Conservation (phyloP, 1,284 basidiomycete genomes). For the Sporisorium iseilematis-ciliati region DNA sequence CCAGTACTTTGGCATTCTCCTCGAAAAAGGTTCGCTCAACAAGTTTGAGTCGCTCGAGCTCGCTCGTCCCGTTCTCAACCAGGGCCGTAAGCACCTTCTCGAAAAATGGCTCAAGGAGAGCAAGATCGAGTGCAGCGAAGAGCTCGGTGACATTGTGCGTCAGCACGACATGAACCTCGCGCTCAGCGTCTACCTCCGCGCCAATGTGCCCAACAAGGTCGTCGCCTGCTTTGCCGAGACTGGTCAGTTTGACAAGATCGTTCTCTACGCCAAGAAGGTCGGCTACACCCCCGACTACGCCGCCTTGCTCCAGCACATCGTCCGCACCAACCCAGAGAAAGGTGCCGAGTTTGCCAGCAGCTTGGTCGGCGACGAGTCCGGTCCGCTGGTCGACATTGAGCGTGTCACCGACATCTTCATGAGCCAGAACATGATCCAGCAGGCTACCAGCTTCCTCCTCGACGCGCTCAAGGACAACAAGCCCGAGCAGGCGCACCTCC, state of each 20-base stretch:
- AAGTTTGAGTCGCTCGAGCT: conserved; percentile 96
- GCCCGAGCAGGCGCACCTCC: conserved; percentile 94
- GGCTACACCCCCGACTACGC: conserved; percentile 94
- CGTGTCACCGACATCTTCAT: conserved; percentile 87
- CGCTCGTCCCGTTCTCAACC: conserved; percentile 93
- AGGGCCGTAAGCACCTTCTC: conserved; percentile 95
- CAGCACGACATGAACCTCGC: conserved; percentile 97
- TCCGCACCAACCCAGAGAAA: conserved; percentile 96
- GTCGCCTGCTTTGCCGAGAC: conserved; percentile 97
- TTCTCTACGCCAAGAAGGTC: conserved; percentile 98
- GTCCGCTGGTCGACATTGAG: conserved; percentile 93
- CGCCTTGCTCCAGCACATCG: conserved; percentile 94
- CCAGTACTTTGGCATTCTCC: conserved; percentile 96
- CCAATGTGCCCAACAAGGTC: conserved; percentile 98
- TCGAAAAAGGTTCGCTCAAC: conserved; percentile 98
- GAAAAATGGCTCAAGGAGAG: conserved; percentile 99
- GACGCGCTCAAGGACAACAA: conserved; percentile 99
- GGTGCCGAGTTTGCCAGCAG: conserved; percentile 98
- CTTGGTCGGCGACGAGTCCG: conserved; percentile 91
- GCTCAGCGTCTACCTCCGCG: conserved; percentile 97
- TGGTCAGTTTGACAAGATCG: conserved; percentile 98
- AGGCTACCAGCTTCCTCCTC: conserved; percentile 96
- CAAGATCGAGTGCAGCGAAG: conserved; percentile 98
- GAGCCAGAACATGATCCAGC: conserved; percentile 99
- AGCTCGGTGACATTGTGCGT: conserved; percentile 97